Evolutionary conservation across 805 yeast species (phyloP).

Genomic region (Nakazawaea wickerhamii): DNA sequence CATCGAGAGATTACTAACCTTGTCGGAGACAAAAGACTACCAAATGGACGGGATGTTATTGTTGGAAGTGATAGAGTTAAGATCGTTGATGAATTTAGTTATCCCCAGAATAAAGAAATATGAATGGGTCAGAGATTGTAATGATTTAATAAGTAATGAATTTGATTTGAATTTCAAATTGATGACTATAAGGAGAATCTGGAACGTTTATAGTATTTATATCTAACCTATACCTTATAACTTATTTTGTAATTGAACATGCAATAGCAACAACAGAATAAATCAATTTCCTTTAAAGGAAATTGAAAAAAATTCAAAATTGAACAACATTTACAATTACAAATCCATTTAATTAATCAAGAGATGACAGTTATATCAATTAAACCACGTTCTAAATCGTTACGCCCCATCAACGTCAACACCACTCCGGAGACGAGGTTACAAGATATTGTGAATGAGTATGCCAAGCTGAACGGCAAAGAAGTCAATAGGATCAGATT

Average conservation of each 20-base stretch:
- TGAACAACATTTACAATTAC: neutral
- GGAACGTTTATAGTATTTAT: conserved; percentile 45
- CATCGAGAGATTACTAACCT: conserved; percentile 48
- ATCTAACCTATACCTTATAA: no score
- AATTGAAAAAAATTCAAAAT: neutral
- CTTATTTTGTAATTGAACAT: no score
- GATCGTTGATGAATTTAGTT: conserved; percentile 39
- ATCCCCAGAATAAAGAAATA: conserved; percentile 43
- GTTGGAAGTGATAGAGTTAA: conserved; percentile 59
- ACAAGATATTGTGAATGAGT: conserved; percentile 31
- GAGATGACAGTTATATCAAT: conserved; percentile 44
- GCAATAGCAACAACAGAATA: no score
- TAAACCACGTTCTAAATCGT: conserved; percentile 54
- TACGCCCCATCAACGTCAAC: conserved; percentile 43
- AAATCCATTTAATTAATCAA: neutral
- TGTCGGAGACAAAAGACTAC: conserved; percentile 22
- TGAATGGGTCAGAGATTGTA: conserved; percentile 62
- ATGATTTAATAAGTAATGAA: conserved; percentile 45
- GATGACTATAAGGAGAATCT: conserved; percentile 48
- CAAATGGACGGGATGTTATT: conserved; percentile 54
- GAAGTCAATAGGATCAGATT: conserved; percentile 52
- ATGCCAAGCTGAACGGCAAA: conserved; percentile 33
- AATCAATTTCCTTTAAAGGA: neutral
- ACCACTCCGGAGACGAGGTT: conserved; percentile 30
- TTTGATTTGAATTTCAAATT: conserved; percentile 35